Conservation (phyloP, 2,329 filamentous ascomycete species). For the Exophiala calicioides region DNA sequence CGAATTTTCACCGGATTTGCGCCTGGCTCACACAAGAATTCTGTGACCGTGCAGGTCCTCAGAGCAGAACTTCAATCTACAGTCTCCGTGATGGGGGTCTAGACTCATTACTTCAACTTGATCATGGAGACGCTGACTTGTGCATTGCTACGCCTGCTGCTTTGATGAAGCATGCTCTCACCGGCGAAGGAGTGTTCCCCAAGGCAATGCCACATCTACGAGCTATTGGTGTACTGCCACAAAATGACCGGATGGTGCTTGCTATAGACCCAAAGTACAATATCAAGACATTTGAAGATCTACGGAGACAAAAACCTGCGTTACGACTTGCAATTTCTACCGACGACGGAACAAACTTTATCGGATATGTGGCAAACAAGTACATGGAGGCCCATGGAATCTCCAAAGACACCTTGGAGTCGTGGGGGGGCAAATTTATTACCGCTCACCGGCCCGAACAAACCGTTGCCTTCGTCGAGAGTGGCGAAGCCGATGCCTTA, state of each 20-base stretch:
- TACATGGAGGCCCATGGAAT: constrained; percentile 18
- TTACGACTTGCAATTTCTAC: constrained; percentile 9
- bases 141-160: constrained; percentile 12
- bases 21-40: constrained; percentile 21
- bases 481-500: constrained; percentile 14
- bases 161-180: constrained; percentile 7
- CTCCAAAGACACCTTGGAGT: constrained; percentile 10
- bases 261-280: constrained; percentile 12
- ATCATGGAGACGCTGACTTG: constrained; percentile 13
- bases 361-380: constrained; percentile 16
- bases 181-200: constrained; percentile 5
- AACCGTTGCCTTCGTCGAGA: constrained; percentile 16
- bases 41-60: constrained; percentile 18
- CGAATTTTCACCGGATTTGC: constrained; percentile 22
- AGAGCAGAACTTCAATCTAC: constrained; percentile 11
- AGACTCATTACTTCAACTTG: constrained; percentile 10
- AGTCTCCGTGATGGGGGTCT: constrained; percentile 18
- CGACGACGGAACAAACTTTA: constrained; percentile 20
- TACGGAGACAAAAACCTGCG: constrained; percentile 9
- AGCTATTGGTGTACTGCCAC: constrained; percentile 13
- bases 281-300: constrained; percentile 15
- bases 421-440: constrained; percentile 13
- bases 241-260: constrained; percentile 21
- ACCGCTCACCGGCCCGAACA: constrained; percentile 16
- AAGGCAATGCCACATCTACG: constrained; percentile 17